A percentile compares a stretch with the other conserved stretches of the same genome.
These are phyloP conservation scores for Fusarium succisae DNA, from an alignment of 2,329 filamentous ascomycete genomes.

Conservation along the genomic window DNA sequence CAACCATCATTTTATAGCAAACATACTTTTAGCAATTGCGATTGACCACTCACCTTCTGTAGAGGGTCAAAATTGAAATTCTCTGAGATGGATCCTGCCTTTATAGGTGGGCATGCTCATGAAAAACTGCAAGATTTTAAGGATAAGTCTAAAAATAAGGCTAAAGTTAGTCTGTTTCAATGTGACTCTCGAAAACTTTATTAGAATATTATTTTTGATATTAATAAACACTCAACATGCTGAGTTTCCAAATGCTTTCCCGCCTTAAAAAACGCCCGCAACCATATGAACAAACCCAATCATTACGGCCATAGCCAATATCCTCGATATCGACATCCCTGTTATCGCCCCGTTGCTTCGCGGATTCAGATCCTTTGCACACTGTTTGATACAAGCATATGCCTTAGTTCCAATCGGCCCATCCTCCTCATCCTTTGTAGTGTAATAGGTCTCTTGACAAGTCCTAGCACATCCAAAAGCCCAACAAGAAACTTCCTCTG, in stretches of 20 bases:
- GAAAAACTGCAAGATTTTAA: neutral
- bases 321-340: neutral
- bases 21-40: too few species aligned
- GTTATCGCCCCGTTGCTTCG: neutral
- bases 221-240: neutral
- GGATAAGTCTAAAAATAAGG: neutral
- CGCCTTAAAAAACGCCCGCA: neutral
- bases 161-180: neutral
- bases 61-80: too few species aligned
- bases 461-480: conserved; percentile 32
- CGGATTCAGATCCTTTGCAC: conserved; percentile 29
- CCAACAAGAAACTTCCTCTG: conserved; percentile 29
- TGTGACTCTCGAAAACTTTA: neutral
- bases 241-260: neutral
- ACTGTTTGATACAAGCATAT: conserved; percentile 28
- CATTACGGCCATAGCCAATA: neutral
- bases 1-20: too few species aligned
- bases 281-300: neutral
- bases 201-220: neutral
- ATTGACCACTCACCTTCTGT: too few species aligned
- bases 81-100: neutral
- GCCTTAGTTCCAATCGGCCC: conserved; percentile 13
- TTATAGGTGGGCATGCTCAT: neutral
- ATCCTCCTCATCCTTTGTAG: conserved; percentile 24
- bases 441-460: conserved; percentile 33